phyloP scores from a whole-genome alignment of 1,284 basidiomycete species.

The Puccinia polysora region DNA sequence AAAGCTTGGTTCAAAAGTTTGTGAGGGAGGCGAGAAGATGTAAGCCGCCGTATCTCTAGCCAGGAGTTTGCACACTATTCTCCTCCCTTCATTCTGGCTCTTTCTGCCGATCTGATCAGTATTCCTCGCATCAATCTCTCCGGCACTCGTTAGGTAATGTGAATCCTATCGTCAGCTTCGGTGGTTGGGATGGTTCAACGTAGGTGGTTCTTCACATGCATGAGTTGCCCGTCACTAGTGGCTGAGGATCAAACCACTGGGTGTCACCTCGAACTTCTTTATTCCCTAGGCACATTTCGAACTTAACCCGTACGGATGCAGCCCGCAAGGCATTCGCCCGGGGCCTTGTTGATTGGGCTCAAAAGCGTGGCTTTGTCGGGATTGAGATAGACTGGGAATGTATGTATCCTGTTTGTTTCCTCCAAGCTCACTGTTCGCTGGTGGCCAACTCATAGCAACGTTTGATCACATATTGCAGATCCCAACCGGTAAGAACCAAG shows the following conservation, averaged over 20 bases:
- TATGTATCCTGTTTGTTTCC: neutral
- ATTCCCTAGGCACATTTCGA: neutral
- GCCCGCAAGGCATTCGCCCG: constrained; percentile 13
- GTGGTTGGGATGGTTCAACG: neutral
- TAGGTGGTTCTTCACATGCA: neutral
- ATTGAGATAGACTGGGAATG: constrained; percentile 11
- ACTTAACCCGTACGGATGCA: neutral
- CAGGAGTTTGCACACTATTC: too few relatives aligned
- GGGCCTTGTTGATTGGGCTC: too few relatives aligned
- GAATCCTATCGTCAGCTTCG: neutral
- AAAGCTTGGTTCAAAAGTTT: neutral
- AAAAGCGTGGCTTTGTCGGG: too few relatives aligned
- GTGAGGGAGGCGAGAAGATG: neutral
- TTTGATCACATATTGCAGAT: too few relatives aligned
- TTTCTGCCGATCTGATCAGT: too few relatives aligned
- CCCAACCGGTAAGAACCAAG: too few relatives aligned
- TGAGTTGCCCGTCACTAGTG: neutral
- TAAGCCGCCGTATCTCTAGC: too few relatives aligned
- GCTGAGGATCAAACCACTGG: neutral
- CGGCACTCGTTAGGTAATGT: neutral
- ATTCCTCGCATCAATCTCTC: neutral
- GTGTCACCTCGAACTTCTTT: neutral
- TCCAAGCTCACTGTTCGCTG: neutral
- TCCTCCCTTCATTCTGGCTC: too few relatives aligned
- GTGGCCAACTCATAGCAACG: too few relatives aligned